phyloP scores from a whole-genome alignment of 2,329 filamentous ascomycete species.

The Zalaria obscura region DNA sequence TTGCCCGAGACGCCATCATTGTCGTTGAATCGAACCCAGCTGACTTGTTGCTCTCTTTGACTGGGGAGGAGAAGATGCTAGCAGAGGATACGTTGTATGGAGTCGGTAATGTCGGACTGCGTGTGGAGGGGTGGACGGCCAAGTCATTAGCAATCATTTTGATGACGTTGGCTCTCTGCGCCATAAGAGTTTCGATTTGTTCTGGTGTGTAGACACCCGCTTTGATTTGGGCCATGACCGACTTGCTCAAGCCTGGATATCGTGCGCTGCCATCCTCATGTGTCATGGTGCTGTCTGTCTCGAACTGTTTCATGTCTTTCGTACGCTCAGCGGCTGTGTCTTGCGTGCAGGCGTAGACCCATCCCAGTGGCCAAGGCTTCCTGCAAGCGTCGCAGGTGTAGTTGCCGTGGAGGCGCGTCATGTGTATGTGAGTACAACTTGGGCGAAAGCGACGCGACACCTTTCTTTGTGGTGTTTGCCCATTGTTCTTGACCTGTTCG shows the following conservation, averaged over 20 bases:
- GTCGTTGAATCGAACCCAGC: not conserved
- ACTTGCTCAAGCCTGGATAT: conserved; percentile 21
- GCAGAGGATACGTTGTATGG: too few species aligned
- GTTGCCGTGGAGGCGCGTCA: conserved; percentile 49
- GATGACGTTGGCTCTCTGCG: conserved; percentile 25
- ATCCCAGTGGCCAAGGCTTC: conserved; percentile 44
- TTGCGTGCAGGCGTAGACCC: conserved; percentile 60
- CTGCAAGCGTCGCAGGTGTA: conserved; percentile 46
- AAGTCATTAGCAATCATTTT: conserved; percentile 7
- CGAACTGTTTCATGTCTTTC: not conserved
- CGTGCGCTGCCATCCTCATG: not conserved
- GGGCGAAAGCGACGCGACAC: conserved; percentile 8
- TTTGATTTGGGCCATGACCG: conserved; percentile 27
- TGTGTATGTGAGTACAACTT: conserved; percentile 52
- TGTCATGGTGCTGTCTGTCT: not conserved
- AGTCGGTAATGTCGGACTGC: not conserved
- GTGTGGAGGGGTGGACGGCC: not conserved
- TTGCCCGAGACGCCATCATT: not conserved
- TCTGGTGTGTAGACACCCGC: conserved; percentile 27
- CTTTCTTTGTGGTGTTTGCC: not conserved
- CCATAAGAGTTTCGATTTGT: conserved; percentile 25
- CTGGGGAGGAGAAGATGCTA: too few species aligned
- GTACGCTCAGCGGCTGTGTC: conserved; percentile 29
- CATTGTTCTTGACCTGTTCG: not conserved
- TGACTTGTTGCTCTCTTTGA: too few species aligned